Evolutionary conservation across 768 basidiomycete species (phyloP), one percentile per base, ranked within the genome.

Genomic region (Suillus paluster): DNA sequence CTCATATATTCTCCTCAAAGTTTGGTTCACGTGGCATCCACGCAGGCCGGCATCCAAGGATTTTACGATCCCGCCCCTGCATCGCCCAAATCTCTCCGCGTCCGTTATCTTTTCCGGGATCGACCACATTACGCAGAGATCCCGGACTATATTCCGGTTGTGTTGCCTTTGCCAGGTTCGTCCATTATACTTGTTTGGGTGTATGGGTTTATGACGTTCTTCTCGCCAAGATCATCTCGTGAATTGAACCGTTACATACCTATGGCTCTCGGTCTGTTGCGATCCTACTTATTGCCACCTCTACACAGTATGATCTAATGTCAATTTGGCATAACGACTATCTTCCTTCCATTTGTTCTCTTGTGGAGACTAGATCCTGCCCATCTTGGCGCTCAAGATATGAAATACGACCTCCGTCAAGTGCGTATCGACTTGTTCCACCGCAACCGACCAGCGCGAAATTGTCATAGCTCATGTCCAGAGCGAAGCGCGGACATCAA

Each of bases 31-130:
- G 23, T 36, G 53, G 21, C 58, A 60, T 62, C 39, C 58, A n/a
- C 41, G 36, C 66, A 91, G 91, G 79, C 86, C 62, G 84, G 86
- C 30, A 80, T 97, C 44, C 88, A 92, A 69, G 94, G 94, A n/a
- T 95, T 97, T 79, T 88, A 85, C 70, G 94, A 97, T 77, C 91
- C 92, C 60, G 87, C 88, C 19, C 88, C 91, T 15, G 86, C 86
- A n/a, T 80, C 83, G 59, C 75, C 82, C 53, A 95, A 96, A 78
- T 78, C 79, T 6, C 77, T 95, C 57, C 81, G 86, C 34, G 80
- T 96, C 42, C 85, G 86, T 49, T 96, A 96, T 76, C 76, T 83
- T 52, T 97, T 96, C 81, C 82, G 84, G 68, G 87, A 86, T 45
- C 83, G 83, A 62, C 68, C 78, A 75, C 94, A 96, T 71, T 91